Base-by-base conservation (phyloP, 2,329 filamentous ascomycete genomes). In the Claviceps sp. region DNA sequence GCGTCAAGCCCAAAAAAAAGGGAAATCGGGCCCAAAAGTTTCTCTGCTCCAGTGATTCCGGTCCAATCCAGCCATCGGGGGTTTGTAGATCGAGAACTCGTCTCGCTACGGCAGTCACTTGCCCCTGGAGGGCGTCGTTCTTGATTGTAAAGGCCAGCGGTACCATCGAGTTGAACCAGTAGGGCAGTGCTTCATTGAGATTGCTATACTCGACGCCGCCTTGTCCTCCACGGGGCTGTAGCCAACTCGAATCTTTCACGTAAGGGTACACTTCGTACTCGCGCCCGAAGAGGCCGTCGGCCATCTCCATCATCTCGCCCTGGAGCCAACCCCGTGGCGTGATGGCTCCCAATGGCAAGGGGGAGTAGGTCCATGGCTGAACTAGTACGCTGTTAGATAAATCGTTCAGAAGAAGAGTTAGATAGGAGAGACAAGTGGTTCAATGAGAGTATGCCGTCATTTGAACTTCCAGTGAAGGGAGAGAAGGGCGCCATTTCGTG, bases 81-180 rank as follows among this genome's bases (percentile, higher is more conserved):
- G 58, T 54, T 48, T 71, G 69, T 22, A 66, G 62, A 2, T 62
- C 60, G 26, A 81, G 62, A 0, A 78, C 68, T 48, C 69, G 69
- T 26, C 70, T 65, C 61, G 37, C 75, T 13, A 60, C 56, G 0
- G 52, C 13, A 4, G 54, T 47, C 4, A 56, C 71, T 54, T 81
- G 76, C 0, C 54, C 58, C 58, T 77, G 76, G 41, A 64, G 56
- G 9, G 56, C 48, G 2, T 54, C 52, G 59, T 79, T 70, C 40
- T 75, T 65, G 1, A 77, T 61, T 0, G 64, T 62, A 56, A 75
- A 81, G 0, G 78, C 76, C 49, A 81, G 63, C 1, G 77, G 77
- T 0, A 81, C 77, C 1, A 81, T 64, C 2, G 72, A 74, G 57
- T 81, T 81, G 62, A 79, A 76, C 76, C 78, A 82, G 61, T 81